phyloP scores from a whole-genome alignment of 1,284 basidiomycete species.

The Trichosporon coremiiforme region DNA sequence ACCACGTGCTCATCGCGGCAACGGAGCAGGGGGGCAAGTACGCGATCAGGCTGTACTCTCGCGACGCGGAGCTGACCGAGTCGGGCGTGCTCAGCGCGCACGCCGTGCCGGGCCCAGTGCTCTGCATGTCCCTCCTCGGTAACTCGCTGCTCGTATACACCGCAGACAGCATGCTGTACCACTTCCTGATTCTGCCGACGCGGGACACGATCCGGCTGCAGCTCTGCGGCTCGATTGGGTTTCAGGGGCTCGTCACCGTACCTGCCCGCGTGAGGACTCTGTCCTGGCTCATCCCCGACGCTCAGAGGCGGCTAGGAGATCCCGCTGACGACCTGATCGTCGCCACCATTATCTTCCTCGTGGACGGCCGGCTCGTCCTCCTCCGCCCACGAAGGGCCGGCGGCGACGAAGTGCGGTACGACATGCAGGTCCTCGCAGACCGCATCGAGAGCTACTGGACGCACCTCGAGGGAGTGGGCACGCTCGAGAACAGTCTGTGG shows the following conservation, averaged over 20 bases:
- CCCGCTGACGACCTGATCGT: slow-evolving; percentile 89
- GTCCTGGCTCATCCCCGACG: slow-evolving; percentile 94
- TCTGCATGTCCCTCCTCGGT: slow-evolving; percentile 88
- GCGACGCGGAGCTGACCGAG: slow-evolving; percentile 86
- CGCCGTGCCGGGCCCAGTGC: slow-evolving; percentile 72
- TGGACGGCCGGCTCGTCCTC: slow-evolving; percentile 87
- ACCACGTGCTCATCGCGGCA: slow-evolving; percentile 90
- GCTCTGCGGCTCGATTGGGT: slow-evolving; percentile 91
- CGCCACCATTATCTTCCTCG: slow-evolving; percentile 94
- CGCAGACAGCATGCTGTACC: slow-evolving; percentile 89
- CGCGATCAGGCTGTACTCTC: slow-evolving; percentile 91
- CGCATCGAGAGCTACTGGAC: slow-evolving; percentile 99
- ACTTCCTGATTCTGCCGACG: slow-evolving; percentile 89
- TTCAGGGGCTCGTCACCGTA: slow-evolving; percentile 83
- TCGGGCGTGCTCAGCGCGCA: slow-evolving; percentile 83
- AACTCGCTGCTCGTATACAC: slow-evolving; percentile 97
- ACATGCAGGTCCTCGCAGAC: slow-evolving; percentile 95
- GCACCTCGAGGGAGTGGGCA: slow-evolving; percentile 85
- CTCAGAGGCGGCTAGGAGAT: slow-evolving; percentile 97
- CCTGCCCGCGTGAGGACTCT: slow-evolving; percentile 84
- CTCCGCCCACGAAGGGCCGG: slow-evolving; percentile 81
- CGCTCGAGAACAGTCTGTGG: slow-evolving; percentile 96
- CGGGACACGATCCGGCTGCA: slow-evolving; percentile 79
- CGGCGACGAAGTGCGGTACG: slow-evolving; percentile 83
- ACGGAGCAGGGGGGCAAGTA: slow-evolving; percentile 75